Base-by-base conservation (phyloP, 352 stramenopile genomes). In the Phytophthora macrochlamydospora region DNA sequence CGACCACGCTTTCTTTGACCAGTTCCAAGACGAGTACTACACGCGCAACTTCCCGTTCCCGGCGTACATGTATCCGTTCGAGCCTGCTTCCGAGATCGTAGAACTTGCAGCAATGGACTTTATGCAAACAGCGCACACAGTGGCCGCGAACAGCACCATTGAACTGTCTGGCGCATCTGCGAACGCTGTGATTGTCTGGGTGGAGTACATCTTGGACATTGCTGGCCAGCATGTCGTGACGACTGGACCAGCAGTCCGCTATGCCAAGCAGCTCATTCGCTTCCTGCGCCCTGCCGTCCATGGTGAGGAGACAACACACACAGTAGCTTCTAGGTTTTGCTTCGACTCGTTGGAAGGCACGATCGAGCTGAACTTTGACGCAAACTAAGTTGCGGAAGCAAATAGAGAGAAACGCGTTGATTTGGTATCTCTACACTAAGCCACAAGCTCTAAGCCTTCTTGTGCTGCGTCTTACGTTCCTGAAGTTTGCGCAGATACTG, bases 21-120 rank as follows among this genome's bases (percentile, higher is more conserved):
- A 79, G 59, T 89, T 91, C 59, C 84, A 92, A 57, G 75, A 78
- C 56, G 75, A 76, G 40, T 90, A 92, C 64, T 87, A 86, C 57
- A 73, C 62, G 49, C 83, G 83, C 60, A 89, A 90, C 64, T 94
- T 93, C 59, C 86, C 86, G 18, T 93, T 93, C 74, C 86, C 86
- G 2, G 78, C 67, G 11, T 93, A 91, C 67, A 94, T 94, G 86
- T 94, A 94, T 57, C 73, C 76, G 54, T 90, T 85, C 72, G 42
- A 63, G 3, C 18, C 71, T 12, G 69, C 71, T 18, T 85, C 66
- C 7, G 55, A 76, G 4, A 66, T 75, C 1, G 61, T 90, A 5
- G 72, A 83, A 56, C 73, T 94, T 4, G 79, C 82, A 38, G 50
- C 51, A n/a, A 59, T 87, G 55, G 67, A 79, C 38, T 89, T 85